Evolutionary conservation across 2,329 filamentous ascomycete species (phyloP).

Genomic region (Microsporum audouinii): DNA sequence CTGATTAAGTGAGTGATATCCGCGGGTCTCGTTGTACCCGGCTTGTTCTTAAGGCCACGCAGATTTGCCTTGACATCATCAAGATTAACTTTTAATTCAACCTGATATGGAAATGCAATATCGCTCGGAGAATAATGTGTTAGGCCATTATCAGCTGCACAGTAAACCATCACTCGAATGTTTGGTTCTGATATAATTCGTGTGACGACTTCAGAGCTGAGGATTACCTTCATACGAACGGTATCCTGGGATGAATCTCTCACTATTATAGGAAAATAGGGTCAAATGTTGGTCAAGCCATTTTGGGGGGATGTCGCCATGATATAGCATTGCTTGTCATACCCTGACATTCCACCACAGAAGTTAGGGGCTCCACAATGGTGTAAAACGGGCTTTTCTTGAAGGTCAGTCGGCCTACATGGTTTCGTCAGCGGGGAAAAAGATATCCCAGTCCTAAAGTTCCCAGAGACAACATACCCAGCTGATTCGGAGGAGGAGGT

Average conservation of each 20-base stretch:
- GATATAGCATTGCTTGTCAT: constrained; percentile 24
- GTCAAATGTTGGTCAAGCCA: constrained; percentile 14
- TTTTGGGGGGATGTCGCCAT: background rate
- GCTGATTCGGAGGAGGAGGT: background rate
- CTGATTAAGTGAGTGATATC: constrained; percentile 74
- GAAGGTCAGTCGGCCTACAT: constrained; percentile 42
- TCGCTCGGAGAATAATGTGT: constrained; percentile 52
- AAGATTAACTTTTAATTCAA: constrained; percentile 81
- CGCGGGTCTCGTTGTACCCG: constrained; percentile 83
- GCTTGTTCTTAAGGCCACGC: constrained; percentile 89
- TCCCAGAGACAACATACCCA: background rate
- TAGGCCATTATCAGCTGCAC: constrained; percentile 51
- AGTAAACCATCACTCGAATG: constrained; percentile 71
- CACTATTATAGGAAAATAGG: constrained; percentile 29
- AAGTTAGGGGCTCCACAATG: constrained; percentile 53
- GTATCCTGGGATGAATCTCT: constrained; percentile 50
- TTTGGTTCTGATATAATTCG: constrained; percentile 50
- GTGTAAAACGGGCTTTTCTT: constrained; percentile 80
- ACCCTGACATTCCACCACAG: constrained; percentile 62
- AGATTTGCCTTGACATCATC: constrained; percentile 87
- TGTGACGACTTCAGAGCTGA: constrained; percentile 43
- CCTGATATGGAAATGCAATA: constrained; percentile 80
- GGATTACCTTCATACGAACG: constrained; percentile 47
- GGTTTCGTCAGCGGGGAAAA: background rate
- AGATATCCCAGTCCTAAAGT: background rate